Evolutionary conservation across 208 protist species (phyloP), one percentile per base, ranked within the genome.

Genomic region (Leishmania tarentolae): DNA sequence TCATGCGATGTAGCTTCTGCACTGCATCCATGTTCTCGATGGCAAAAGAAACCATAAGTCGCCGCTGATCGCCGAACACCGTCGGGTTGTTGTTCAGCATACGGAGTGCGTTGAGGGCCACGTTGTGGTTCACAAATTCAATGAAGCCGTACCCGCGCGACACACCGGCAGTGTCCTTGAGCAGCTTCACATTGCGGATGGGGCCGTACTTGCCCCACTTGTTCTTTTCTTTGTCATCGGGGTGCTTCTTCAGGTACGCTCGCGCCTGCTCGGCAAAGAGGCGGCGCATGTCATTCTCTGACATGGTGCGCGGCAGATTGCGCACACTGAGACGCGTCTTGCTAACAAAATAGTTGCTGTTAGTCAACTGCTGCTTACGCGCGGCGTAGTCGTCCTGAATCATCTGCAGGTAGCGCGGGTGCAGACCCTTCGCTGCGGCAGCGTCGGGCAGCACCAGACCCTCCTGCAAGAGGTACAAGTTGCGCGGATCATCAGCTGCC

Each of bases 1-100:
- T 92, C 47, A 97, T 92, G 19, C 92, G 93, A 85, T 94, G 78
- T 65, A 98, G 85, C 90, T 98, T 98, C 86, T 98, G 92, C 76
- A 98, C 83, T 28, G 93, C 94, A 70, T 90, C 92, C 56, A 90
- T 95, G 81, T 97, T 94, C 82, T 98, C 97, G 78, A 98, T 90
- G 24, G 95, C 93, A 68, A 98, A 98, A 63, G 96, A 96, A 4
- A 98, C 95, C 81, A 98, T 95, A 59, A 97, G 87, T 13, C 97
- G 93, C 17, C 90, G 87, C 76, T 94, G 86, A 46, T 96, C 89
- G 44, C 92, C 92, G 56, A 97, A 97, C 21, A 98, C 35, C 24
- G 89, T 98, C 3, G 97, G 97, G 83, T 98, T 98, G 86, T 98
- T 98, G 86, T 98, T 98, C 17, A 98, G 74, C 74, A 85, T 87